Evolutionary conservation across 2,329 filamentous ascomycete species (phyloP), one percentile per base, ranked within the genome.

Genomic region (Fusarium metavorans): DNA sequence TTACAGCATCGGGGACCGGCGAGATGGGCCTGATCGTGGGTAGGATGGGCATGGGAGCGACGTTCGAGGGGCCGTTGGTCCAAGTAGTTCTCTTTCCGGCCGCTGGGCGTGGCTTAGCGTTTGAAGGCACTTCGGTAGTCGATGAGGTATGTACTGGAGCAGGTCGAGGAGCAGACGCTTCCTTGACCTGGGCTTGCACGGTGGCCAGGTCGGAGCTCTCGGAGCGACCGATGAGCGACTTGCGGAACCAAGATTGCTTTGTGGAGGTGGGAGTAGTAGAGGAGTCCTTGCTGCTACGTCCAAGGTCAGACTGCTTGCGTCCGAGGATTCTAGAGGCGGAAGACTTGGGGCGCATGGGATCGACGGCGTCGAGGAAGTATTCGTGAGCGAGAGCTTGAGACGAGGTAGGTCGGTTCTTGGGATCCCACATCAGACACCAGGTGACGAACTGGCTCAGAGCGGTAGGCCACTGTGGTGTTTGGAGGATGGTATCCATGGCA

Each of bases 361-460:
- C 97, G 60, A 97, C 91, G 2, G 97, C 97, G 84, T 98, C 97
- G 37, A 89, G 84, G 79, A 99, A 99, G 84, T 97, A 99, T 77
- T 98, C 96, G 82, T 99, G 97, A 43, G 94, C 93, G 75, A 99
- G 86, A n/a, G 97, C 96, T 83, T 99, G 95, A 0, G 93, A 92
- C 2, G 96, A 98, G 5, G 95, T 98, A 52, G 97, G 97, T 70
- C 97, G 90, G 80, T 87, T 92, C 86, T 95, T 97, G 13, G 97
- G 97, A 83, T 99, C 97, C 97, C 97, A 99, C 94, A 98, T 97
- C 76, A 99, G 85, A 84, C 97, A 99, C 95, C 95, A 98, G 18
- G 97, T 99, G 68, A 99, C 97, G 80, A 99, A 98, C 68, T 97
- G 91, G 79, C 93, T 93, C 65, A 99, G 88, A 23, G 95, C 93